These are phyloP conservation scores for Saccharomyces paradoxus DNA, from an alignment of 805 yeast species.

Conservation along the genomic window DNA sequence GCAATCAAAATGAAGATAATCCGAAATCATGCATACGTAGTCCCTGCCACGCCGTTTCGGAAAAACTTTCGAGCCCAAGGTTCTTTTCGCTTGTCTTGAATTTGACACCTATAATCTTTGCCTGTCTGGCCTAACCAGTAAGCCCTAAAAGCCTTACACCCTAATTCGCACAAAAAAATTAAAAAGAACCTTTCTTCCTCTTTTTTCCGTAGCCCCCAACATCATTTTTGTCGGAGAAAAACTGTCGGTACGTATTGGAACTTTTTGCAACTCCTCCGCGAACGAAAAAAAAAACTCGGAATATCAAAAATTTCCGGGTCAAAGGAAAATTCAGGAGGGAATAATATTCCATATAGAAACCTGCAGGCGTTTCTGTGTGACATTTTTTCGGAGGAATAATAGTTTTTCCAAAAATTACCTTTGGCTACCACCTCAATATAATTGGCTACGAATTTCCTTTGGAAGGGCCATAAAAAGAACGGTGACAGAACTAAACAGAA, in stretches of 20 bases:
- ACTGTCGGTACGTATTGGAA: background rate
- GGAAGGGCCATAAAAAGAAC: background rate
- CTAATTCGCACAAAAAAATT: background rate
- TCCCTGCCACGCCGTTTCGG: background rate
- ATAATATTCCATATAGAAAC: background rate
- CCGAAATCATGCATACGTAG: background rate
- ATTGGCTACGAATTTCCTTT: background rate
- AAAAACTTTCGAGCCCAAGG: background rate
- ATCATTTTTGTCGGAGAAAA: background rate
- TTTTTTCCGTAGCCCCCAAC: background rate
- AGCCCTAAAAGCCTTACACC: background rate
- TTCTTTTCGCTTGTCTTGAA: background rate
- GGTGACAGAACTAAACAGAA: background rate
- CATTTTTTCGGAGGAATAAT: background rate
- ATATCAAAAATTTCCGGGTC: slow-evolving; percentile 59
- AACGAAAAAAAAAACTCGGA: slow-evolving; percentile 53
- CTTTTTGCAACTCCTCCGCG: too few species aligned
- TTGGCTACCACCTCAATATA: background rate
- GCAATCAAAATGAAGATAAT: background rate
- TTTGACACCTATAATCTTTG: background rate
- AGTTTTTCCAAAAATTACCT: background rate
- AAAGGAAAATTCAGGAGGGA: slow-evolving; percentile 50
- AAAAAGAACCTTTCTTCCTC: background rate
- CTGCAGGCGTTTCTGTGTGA: background rate
- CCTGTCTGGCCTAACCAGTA: background rate